Conservation (phyloP, 2,329 filamentous ascomycete genomes). For the Pleoardoris graminearum region DNA sequence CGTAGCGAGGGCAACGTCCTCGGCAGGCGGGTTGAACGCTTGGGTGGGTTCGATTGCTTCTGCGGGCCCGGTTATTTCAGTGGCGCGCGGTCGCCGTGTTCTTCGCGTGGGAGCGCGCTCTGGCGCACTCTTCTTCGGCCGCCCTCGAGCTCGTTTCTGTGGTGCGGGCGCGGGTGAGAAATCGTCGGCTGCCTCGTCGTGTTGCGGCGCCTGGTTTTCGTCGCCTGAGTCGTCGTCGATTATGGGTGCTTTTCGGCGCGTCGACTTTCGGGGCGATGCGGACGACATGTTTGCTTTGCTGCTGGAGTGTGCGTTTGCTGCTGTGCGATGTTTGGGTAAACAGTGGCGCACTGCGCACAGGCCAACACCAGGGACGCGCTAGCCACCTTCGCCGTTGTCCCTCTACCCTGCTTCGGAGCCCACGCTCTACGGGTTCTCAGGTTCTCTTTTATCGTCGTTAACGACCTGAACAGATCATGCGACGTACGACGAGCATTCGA, state of each 20-base stretch:
- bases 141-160: slow-evolving; percentile 58
- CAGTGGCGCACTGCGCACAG: slow-evolving; percentile 4
- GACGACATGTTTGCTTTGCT: slow-evolving; percentile 46
- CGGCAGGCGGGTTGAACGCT: slow-evolving; percentile 62
- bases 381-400: too few species aligned
- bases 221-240: slow-evolving; percentile 80
- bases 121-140: slow-evolving; percentile 51
- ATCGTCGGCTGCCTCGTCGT: slow-evolving; percentile 71
- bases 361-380: neutral
- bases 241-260: slow-evolving; percentile 69
- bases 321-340: too few species aligned
- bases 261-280: slow-evolving; percentile 56
- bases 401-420: too few species aligned
- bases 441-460: too few species aligned
- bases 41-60: slow-evolving; percentile 63
- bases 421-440: too few species aligned
- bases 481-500: too few species aligned
- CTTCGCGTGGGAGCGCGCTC: slow-evolving; percentile 33
- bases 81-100: slow-evolving; percentile 52
- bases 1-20: slow-evolving; percentile 49
- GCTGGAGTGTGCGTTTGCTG: too few species aligned
- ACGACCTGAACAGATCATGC: too few species aligned
- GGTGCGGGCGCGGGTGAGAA: slow-evolving; percentile 77
- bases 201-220: slow-evolving; percentile 64
- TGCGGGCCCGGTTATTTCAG: slow-evolving; percentile 34